A percentile compares a stretch with the other conserved stretches of the same genome.
Evolutionary conservation across 805 yeast genomes (phyloP).

Genomic region (Kockiozyma suomiensis): DNA sequence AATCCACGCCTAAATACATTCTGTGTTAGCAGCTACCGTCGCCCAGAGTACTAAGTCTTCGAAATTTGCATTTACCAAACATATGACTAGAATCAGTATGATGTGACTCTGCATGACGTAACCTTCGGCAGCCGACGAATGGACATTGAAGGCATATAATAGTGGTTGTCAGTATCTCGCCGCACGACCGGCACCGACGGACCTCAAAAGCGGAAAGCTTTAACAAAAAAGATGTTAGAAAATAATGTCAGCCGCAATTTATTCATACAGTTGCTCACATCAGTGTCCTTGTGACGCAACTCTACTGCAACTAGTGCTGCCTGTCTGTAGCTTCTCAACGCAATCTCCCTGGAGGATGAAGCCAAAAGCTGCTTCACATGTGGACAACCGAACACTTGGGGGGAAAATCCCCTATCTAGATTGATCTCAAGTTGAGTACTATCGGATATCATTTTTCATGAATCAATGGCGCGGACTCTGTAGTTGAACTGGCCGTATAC

Average conservation of each 20-base stretch:
- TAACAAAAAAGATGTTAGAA: background rate
- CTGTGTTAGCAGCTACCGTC: too few relatives aligned
- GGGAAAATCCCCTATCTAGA: slow-evolving; percentile 7
- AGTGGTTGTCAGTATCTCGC: slow-evolving; percentile 33
- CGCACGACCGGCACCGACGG: slow-evolving; percentile 31
- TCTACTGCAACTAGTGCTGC: slow-evolving; percentile 31
- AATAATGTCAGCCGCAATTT: background rate
- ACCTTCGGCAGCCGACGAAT: slow-evolving; percentile 32
- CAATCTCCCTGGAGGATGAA: slow-evolving; percentile 34
- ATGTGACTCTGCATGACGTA: slow-evolving; percentile 34
- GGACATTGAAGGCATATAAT: slow-evolving; percentile 36
- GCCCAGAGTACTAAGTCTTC: too few relatives aligned
- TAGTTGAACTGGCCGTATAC: too few relatives aligned
- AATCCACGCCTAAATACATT: slow-evolving; percentile 61
- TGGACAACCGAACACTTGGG: slow-evolving; percentile 27
- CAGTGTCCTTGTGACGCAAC: slow-evolving; percentile 11
- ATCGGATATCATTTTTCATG: background rate
- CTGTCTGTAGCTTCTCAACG: slow-evolving; percentile 32
- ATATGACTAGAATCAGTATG: slow-evolving; percentile 32
- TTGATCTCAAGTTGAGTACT: background rate
- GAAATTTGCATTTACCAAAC: slow-evolving; percentile 32
- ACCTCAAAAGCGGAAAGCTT: slow-evolving; percentile 25
- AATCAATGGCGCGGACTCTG: too few relatives aligned
- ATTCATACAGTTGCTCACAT: slow-evolving; percentile 7
- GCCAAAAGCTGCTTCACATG: slow-evolving; percentile 33